Evolutionary conservation across 106 monocot genomes (phyloP), one percentile per base, ranked within the genome.

Genomic region (Dactylorhiza incarnata): DNA sequence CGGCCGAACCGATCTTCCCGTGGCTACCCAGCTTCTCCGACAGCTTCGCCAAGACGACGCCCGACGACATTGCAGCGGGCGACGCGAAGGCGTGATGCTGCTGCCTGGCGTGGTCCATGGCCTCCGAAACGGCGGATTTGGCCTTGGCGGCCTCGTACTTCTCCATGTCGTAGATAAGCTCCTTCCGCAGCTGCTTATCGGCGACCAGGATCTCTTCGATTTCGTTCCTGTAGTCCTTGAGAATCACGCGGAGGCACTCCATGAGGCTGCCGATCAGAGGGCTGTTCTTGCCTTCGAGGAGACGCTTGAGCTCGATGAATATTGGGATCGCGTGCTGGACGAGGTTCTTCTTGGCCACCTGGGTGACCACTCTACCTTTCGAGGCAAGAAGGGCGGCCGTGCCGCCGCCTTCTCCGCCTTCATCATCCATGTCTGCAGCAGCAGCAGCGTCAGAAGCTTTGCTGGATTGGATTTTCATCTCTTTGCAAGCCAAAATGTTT

Each of bases 211-310:
- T 99, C 53, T 99, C 97, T 19, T 99, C 97, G 10, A 99, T 85
- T 81, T 99, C 97, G 15, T 82, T 89, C 86, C 88, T 94, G 83
- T 91, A 91, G 79, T 94, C 97, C 81, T 93, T 94, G 23, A 99
- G 89, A 11, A 99, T 87, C 24, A 78, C 68, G 6, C 86, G 77
- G 23, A 99, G 87, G 58, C 97, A 99, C 3, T 99, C 94, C 91
- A 99, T 91, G 0, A 99, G 81, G 67, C 81, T 89, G 72, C 97
- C 97, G 0, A 86, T 94, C 72, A 99, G 84, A 3, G 94, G 94
- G 78, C 87, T 94, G 86, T 94, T 99, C 66, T 85, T 89, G 86
- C 86, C 91, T 74, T 99, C 87, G 11, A 99, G 81, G 5, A 99
- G 74, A 10, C 91, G 77, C 82, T 99, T 99, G 16, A 99, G 80